A percentile compares a stretch with the other conserved stretches of the same genome.
Conservation (phyloP, 208 protist genomes). For the Novymonas esmeraldas region DNA sequence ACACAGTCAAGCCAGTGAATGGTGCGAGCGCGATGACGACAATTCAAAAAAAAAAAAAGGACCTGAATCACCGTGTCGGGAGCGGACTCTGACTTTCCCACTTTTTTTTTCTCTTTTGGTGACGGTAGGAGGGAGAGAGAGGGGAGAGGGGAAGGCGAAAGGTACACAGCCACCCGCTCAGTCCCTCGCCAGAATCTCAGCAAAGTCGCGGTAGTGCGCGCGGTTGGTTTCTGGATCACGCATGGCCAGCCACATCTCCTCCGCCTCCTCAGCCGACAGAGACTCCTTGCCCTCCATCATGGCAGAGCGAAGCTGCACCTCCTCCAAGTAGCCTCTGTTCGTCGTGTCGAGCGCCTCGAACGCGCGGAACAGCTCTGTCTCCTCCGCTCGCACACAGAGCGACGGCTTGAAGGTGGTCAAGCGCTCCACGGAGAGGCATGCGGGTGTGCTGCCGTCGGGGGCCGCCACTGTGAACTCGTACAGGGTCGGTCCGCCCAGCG, state of each 20-base stretch:
- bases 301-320: slow-evolving; percentile 57
- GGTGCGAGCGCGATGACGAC: no score
- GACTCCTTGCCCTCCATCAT: slow-evolving; percentile 61
- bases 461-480: not conserved
- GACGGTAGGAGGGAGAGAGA: no score
- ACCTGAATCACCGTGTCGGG: no score
- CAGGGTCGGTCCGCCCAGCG: slow-evolving; percentile 57
- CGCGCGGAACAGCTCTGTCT: slow-evolving; percentile 67
- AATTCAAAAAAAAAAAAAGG: no score
- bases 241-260: slow-evolving; percentile 79
- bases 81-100: no score
- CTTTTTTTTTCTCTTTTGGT: no score
- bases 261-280: slow-evolving; percentile 77
- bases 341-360: slow-evolving; percentile 71
- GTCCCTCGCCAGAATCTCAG: slow-evolving; percentile 72
- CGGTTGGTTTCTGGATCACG: slow-evolving; percentile 71
- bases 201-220: slow-evolving; percentile 86
- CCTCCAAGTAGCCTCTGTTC: slow-evolving; percentile 70
- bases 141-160: no score
- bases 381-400: slow-evolving; percentile 52
- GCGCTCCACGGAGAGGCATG: slow-evolving; percentile 11
- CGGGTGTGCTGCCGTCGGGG: not conserved
- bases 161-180: no score
- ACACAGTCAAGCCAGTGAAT: no score
- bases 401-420: slow-evolving; percentile 28